Evolutionary conservation across 768 basidiomycete genomes (phyloP).

Genomic region (Podaxis mareebaensis): DNA sequence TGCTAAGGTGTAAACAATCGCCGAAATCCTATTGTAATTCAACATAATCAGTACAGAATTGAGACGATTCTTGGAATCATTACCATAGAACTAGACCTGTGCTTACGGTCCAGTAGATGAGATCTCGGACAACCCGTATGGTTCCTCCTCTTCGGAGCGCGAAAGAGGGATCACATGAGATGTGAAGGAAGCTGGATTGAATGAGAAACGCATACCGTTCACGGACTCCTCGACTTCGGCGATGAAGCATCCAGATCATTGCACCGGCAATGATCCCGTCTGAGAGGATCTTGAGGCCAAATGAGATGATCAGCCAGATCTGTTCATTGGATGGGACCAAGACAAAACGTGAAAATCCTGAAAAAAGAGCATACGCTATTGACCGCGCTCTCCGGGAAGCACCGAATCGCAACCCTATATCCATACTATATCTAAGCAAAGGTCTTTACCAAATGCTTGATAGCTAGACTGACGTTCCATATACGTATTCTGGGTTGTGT

Average conservation of each 20-base stretch:
- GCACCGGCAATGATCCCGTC: constrained; percentile 2
- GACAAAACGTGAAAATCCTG: background rate
- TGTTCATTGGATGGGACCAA: background rate
- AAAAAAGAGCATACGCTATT: background rate
- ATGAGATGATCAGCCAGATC: constrained; percentile 6
- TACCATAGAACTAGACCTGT: background rate
- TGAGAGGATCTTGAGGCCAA: constrained; percentile 6
- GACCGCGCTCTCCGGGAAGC: background rate
- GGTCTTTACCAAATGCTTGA: background rate
- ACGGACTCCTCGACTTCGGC: constrained; percentile 2
- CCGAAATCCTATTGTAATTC: background rate
- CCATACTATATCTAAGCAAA: background rate
- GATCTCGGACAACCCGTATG: background rate
- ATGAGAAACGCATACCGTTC: background rate
- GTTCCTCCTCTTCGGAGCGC: background rate
- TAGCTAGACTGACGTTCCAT: background rate
- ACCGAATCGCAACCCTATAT: background rate
- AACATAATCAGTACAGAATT: background rate
- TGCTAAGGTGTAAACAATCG: background rate
- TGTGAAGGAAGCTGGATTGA: background rate
- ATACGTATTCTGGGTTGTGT: background rate
- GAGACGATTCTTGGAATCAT: background rate
- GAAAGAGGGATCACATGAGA: background rate
- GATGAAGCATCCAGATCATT: constrained; percentile 9
- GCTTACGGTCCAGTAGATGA: background rate